These are phyloP conservation scores for Inonotus hispidus DNA, from an alignment of 1,284 basidiomycete genomes.

Conservation along the genomic window DNA sequence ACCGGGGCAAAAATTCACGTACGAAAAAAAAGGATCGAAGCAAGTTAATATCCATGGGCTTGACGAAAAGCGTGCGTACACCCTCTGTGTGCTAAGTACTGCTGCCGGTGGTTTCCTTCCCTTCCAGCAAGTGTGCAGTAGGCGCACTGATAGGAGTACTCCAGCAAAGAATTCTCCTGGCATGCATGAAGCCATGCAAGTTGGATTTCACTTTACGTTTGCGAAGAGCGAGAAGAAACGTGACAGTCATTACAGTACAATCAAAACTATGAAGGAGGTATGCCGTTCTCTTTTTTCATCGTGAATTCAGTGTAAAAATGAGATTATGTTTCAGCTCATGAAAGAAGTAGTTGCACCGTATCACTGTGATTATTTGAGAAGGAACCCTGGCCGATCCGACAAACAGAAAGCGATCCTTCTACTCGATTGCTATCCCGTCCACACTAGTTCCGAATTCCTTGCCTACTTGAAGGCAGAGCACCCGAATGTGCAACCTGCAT, in stretches of 20 bases:
- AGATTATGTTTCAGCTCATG: neutral
- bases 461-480: too few relatives aligned
- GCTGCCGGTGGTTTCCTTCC: too few relatives aligned
- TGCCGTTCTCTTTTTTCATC: constrained; percentile 25
- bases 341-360: neutral
- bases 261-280: constrained; percentile 26
- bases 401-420: constrained; percentile 26
- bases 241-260: constrained; percentile 28
- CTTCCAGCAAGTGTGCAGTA: too few relatives aligned
- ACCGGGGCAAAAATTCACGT: too few relatives aligned
- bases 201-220: too few relatives aligned
- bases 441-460: constrained; percentile 30
- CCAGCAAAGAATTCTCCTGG: too few relatives aligned
- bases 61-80: too few relatives aligned
- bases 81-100: too few relatives aligned
- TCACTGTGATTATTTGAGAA: constrained; percentile 14
- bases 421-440: constrained; percentile 36
- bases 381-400: constrained; percentile 20
- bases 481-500: constrained; percentile 25
- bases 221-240: constrained; percentile 19
- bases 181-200: too few relatives aligned
- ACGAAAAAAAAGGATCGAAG: too few relatives aligned
- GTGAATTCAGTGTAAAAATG: neutral
- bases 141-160: too few relatives aligned
- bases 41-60: too few relatives aligned